A percentile compares a stretch with the other conserved stretches of the same genome.
phyloP scores from a whole-genome alignment of 2,329 filamentous ascomycete species.

The Alternaria burnsii region DNA sequence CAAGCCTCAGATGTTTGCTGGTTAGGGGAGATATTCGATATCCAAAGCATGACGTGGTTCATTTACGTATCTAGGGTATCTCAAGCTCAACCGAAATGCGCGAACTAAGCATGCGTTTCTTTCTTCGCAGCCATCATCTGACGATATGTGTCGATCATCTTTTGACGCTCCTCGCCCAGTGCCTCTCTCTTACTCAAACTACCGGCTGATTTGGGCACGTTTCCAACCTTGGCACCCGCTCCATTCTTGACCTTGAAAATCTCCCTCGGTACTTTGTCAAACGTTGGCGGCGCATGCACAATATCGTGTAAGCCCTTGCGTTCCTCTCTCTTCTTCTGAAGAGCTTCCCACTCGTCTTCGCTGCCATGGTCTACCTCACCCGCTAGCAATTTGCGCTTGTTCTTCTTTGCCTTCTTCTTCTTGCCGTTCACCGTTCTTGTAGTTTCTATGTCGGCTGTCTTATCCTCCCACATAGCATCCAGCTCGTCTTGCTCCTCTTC shows the following conservation, averaged over 20 bases:
- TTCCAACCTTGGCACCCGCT: slow-evolving; percentile 71
- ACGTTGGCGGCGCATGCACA: slow-evolving; percentile 77
- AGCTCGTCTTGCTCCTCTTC: slow-evolving; percentile 66
- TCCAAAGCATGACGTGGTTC: neutral
- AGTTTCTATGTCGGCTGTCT: slow-evolving; percentile 70
- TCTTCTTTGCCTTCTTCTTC: slow-evolving; percentile 59
- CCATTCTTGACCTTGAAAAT: slow-evolving; percentile 72
- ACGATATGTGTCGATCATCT: slow-evolving; percentile 78
- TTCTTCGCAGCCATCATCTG: slow-evolving; percentile 66
- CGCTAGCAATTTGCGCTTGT: slow-evolving; percentile 61
- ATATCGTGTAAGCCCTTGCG: slow-evolving; percentile 67
- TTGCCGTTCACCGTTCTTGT: slow-evolving; percentile 53
- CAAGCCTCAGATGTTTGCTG: neutral
- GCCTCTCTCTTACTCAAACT: slow-evolving; percentile 78
- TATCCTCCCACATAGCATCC: slow-evolving; percentile 71
- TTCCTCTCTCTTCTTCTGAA: slow-evolving; percentile 66
- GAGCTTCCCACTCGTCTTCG: slow-evolving; percentile 79
- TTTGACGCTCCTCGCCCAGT: slow-evolving; percentile 71
- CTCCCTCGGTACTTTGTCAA: slow-evolving; percentile 69
- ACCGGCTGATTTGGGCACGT: slow-evolving; percentile 73
- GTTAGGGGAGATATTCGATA: neutral
- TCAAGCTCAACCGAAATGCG: neutral
- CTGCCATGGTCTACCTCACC: slow-evolving; percentile 63
- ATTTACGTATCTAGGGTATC: neutral
- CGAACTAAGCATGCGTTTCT: slow-evolving; percentile 8